phyloP scores from a whole-genome alignment of 1,139 yeast species.

The Pneumocystis oryctolagi region DNA sequence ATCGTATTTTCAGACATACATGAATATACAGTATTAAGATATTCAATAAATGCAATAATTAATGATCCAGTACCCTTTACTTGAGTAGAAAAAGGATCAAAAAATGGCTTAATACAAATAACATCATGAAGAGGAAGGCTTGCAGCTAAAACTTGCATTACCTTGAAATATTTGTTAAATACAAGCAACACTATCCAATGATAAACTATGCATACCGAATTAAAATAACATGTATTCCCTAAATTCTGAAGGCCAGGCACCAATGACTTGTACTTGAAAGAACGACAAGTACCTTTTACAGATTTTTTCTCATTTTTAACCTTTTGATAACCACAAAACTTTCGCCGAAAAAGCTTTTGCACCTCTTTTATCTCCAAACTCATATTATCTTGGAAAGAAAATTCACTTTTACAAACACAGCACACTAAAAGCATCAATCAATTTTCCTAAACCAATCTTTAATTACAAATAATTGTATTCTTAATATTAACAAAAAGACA shows the following conservation, averaged over 20 bases:
- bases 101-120: slow-evolving; percentile 6
- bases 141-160: slow-evolving; percentile 10
- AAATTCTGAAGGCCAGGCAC: slow-evolving; percentile 12
- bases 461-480: neutral
- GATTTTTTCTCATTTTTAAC: neutral
- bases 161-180: neutral
- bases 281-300: neutral
- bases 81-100: neutral
- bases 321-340: neutral
- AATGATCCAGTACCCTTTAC: slow-evolving; percentile 3
- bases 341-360: neutral
- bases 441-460: neutral
- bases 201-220: slow-evolving; percentile 4
- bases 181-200: neutral
- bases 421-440: neutral
- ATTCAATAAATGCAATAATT: slow-evolving; percentile 7
- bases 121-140: slow-evolving; percentile 10
- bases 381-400: neutral
- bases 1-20: slow-evolving; percentile 6
- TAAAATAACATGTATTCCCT: slow-evolving; percentile 15
- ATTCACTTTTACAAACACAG: neutral
- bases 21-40: slow-evolving; percentile 8
- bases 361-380: neutral
- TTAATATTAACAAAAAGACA: neutral
- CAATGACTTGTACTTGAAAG: neutral